A percentile compares a stretch with the other conserved stretches of the same genome.
Conservation (phyloP, 148 eudicot genomes). For the Dianthus caryophyllus region DNA sequence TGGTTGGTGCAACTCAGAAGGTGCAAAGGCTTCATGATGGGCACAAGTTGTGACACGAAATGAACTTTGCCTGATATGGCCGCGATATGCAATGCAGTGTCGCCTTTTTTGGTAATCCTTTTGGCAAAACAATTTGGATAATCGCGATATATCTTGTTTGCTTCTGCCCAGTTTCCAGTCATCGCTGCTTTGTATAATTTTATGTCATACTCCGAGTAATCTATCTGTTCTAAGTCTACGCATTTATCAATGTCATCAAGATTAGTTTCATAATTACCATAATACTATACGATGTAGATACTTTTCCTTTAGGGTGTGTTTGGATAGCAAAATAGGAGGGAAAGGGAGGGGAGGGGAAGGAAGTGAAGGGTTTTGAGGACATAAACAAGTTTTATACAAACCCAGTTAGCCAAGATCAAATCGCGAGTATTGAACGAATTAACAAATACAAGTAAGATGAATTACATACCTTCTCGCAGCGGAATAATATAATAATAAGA, state of each 20-base stretch:
- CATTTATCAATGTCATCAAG: background rate
- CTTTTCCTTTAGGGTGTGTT: no score
- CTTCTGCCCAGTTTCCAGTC: conserved; percentile 33
- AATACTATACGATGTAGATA: no score
- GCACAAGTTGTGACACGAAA: conserved; percentile 26
- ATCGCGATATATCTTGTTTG: background rate
- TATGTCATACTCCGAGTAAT: conserved; percentile 14
- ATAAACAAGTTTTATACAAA: no score
- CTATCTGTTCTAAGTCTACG: conserved; percentile 1
- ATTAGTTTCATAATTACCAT: no score
- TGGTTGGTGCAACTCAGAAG: conserved; percentile 14
- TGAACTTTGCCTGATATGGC: conserved; percentile 24
- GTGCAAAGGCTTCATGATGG: background rate
- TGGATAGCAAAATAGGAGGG: no score
- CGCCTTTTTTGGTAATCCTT: conserved; percentile 26
- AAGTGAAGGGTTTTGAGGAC: no score
- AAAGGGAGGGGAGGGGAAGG: no score
- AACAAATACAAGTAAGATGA: no score
- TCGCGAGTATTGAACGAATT: no score
- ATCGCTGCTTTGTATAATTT: conserved; percentile 34
- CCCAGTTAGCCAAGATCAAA: no score
- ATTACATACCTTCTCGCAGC: no score
- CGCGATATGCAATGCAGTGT: conserved; percentile 40
- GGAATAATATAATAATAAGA: no score
- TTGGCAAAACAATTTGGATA: conserved; percentile 10